phyloP scores from a whole-genome alignment of 2,329 filamentous ascomycete genomes.

The Trichoderma afroharzianum region DNA sequence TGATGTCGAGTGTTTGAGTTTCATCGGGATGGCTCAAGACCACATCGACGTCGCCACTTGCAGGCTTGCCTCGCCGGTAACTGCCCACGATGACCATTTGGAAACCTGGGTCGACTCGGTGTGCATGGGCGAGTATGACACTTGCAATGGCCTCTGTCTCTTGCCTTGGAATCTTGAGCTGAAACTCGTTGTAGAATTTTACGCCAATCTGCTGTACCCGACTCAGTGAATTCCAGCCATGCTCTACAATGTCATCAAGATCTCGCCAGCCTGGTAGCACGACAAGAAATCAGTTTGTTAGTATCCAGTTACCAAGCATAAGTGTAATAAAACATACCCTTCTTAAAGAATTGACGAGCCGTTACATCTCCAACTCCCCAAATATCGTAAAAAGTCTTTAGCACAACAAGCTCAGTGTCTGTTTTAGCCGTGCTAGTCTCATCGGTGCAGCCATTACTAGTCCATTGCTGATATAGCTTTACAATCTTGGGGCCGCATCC shows the following conservation, averaged over 20 bases:
- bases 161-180: constrained; percentile 62
- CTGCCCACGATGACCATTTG: constrained; percentile 69
- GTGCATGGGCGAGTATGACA: constrained; percentile 64
- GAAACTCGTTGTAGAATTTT: constrained; percentile 89
- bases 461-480: constrained; percentile 73
- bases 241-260: constrained; percentile 79
- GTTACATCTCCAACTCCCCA: constrained; percentile 88
- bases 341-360: constrained; percentile 75
- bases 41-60: constrained; percentile 80
- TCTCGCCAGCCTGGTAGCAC: constrained; percentile 63
- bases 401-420: constrained; percentile 60
- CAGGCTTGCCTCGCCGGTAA: constrained; percentile 72
- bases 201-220: constrained; percentile 89
- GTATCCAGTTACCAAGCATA: background rate
- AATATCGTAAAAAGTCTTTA: constrained; percentile 75
- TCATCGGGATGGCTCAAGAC: constrained; percentile 77
- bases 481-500: constrained; percentile 81
- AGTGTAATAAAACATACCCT: constrained; percentile 39
- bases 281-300: background rate
- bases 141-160: constrained; percentile 70
- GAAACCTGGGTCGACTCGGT: constrained; percentile 53
- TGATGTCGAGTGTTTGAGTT: constrained; percentile 61
- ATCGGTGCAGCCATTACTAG: constrained; percentile 52
- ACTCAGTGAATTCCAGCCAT: constrained; percentile 70
- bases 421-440: constrained; percentile 62